Evolutionary conservation across 768 basidiomycete genomes (phyloP), one percentile per base, ranked within the genome.

Genomic region (Lentinus brumalis): DNA sequence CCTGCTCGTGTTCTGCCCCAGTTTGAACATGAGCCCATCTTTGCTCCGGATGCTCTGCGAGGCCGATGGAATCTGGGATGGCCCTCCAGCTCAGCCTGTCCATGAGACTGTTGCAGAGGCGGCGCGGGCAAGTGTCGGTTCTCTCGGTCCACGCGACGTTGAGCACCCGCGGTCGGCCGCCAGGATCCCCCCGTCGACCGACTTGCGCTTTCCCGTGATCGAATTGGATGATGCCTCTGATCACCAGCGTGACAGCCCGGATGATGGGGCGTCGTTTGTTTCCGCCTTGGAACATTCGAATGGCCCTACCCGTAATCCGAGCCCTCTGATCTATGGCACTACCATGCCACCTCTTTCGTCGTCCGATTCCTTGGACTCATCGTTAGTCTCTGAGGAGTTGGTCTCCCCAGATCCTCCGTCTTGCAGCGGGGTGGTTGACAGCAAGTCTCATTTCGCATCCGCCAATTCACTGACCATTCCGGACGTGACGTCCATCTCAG

Each of bases 1-100:
- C 66, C 77, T 96, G 50, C 77, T 96, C 38, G 89, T 96, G 52
- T 87, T 98, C 70, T 94, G 91, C 63, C 96, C 95, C 7, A 93
- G 87, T 70, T 73, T 95, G 69, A 86, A 83, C 69, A 88, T 95
- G 85, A 90, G 78, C 59, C 90, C 91, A 15, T 80, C 86, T 1
- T 70, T 94, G 30, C 73, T 94, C 66, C 82, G 88, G 63, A 82
- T 87, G 32, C 73, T 94, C 3, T 91, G 91, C 66, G 91, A 94
- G 70, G 81, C 82, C 9, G 79, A 85, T 57, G 81, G 74, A 21
- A 83, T 92, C 45, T 94, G 92, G 92, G 74, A 77, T 39, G 78
- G 62, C 14, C 56, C 61, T 42, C 50, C 51, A 16, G 49, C 41
- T 10, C 53, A 38, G 10, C 35, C 46, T 15, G 14, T 18, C 10